Percentiles rank a stretch among this genome's conserved stretches.
Evolutionary conservation across 306 rosid species (phyloP).

Genomic region (Trichosanthes cucumerina): DNA sequence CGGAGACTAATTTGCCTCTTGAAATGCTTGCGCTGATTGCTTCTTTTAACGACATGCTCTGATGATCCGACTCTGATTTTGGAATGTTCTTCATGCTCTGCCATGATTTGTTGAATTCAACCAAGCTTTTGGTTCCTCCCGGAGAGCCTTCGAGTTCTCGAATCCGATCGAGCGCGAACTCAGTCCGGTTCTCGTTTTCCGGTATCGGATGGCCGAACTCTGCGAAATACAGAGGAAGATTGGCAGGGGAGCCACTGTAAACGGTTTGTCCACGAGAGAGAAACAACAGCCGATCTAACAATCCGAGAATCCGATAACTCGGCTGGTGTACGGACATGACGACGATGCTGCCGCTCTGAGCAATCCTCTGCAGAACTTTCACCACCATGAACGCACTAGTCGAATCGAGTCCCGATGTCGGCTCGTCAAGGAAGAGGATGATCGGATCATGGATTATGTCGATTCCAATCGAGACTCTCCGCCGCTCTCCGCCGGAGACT

Average conservation of each 20-base stretch:
- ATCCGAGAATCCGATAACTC: constrained; percentile 69
- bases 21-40: constrained; percentile 90
- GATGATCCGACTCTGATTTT: background rate
- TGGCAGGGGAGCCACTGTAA: constrained; percentile 65
- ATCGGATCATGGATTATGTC: constrained; percentile 94
- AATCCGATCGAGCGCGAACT: constrained; percentile 84
- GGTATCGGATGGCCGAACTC: constrained; percentile 91
- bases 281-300: constrained; percentile 67
- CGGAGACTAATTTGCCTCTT: constrained; percentile 70
- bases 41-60: constrained; percentile 47
- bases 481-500: constrained; percentile 81
- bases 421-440: constrained; percentile 78
- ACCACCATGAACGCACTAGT: constrained; percentile 97
- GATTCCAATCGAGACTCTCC: constrained; percentile 88
- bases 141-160: constrained; percentile 80
- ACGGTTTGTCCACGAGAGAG: constrained; percentile 80
- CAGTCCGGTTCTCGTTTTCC: constrained; percentile 75
- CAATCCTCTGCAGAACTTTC: constrained; percentile 80
- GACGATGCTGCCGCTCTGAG: constrained; percentile 92
- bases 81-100: constrained; percentile 40
- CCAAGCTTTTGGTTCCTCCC: constrained; percentile 61
- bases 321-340: constrained; percentile 94
- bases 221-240: constrained; percentile 41
- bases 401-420: constrained; percentile 89
- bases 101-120: constrained; percentile 86